phyloP scores from a whole-genome alignment of 306 rosid species.

The Sicyos edulis region DNA sequence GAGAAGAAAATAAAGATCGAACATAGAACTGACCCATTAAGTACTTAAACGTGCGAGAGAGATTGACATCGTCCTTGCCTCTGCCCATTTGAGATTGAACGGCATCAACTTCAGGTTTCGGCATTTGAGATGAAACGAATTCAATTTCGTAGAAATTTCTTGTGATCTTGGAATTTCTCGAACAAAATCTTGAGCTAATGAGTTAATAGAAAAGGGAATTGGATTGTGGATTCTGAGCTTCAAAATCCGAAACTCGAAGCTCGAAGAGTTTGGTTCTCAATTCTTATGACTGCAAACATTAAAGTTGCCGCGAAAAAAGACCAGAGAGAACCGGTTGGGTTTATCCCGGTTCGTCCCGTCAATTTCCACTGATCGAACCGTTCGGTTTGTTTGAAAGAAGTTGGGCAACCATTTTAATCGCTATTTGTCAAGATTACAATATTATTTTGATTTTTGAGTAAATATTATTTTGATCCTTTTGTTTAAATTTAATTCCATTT shows the following conservation, averaged over 20 bases:
- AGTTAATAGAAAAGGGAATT: not conserved
- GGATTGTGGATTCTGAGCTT: not conserved
- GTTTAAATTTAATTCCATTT: too few relatives aligned
- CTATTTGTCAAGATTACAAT: too few relatives aligned
- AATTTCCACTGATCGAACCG: too few relatives aligned
- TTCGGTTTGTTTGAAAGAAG: too few relatives aligned
- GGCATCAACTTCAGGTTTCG: slow-evolving; percentile 25
- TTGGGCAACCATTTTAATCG: too few relatives aligned
- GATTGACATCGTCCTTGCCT: slow-evolving; percentile 38
- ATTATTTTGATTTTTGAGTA: too few relatives aligned
- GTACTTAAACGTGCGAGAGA: slow-evolving; percentile 85
- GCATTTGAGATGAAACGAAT: slow-evolving; percentile 26
- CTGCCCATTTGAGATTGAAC: slow-evolving; percentile 17
- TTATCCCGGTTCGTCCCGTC: too few relatives aligned
- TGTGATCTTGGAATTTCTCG: not conserved
- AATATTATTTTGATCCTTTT: too few relatives aligned
- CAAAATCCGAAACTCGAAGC: not conserved
- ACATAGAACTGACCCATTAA: slow-evolving; percentile 47
- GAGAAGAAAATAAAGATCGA: not conserved
- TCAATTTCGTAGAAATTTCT: not conserved
- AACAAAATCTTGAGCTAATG: not conserved
- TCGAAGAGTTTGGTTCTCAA: not conserved
- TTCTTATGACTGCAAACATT: not conserved
- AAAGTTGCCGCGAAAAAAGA: not conserved
- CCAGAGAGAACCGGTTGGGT: not conserved